Evolutionary conservation across 106 monocot species (phyloP), one percentile per base, ranked within the genome.

Genomic region (Dendrobium nobile): DNA sequence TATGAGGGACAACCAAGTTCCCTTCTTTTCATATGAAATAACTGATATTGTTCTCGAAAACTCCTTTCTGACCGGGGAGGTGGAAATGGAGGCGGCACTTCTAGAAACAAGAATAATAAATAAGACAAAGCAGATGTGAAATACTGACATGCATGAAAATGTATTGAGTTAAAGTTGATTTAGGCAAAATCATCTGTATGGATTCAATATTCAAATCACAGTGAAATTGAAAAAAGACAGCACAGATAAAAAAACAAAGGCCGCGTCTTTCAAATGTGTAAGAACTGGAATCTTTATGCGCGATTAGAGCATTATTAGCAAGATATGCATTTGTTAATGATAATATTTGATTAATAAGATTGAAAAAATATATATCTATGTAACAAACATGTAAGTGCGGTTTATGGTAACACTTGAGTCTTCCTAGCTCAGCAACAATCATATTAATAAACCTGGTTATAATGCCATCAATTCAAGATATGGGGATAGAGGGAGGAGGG

Each of bases 41-140:
- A 77, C 68, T 79, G 44, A 86, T 81, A 92, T 74, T 92, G 95
- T 77, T 91, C 87, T 10, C 74, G 79, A 33, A 85, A 89, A 77
- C 86, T 91, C 82, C 82, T 90, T 86, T 87, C 92, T 74, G 92
- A 90, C 74, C 81, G 75, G 82, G 89, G 90, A 77, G 87, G 95
- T 75, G 95, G 92, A 15, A 92, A 82, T 78, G 92, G 90, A 89
- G 95, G 90, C 79, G 95, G 90, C 95, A 95, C 95, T 95, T 87
- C 65, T 79, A 83, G 84, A 87, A 83, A 80, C 61, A 64, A 76
- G 80, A 56, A 84, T 41, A 84, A 45, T 79, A 75, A 81, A 86
- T 75, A 73, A 77, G 47, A 78, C 27, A 77, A 75, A 80, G n/a
- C 18, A 65, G 41, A 65, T 17, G 22, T 4, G 4, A 19, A 41